Evolutionary conservation across 345 rosid genomes (phyloP).

Genomic region (Pugionium dolabratum): DNA sequence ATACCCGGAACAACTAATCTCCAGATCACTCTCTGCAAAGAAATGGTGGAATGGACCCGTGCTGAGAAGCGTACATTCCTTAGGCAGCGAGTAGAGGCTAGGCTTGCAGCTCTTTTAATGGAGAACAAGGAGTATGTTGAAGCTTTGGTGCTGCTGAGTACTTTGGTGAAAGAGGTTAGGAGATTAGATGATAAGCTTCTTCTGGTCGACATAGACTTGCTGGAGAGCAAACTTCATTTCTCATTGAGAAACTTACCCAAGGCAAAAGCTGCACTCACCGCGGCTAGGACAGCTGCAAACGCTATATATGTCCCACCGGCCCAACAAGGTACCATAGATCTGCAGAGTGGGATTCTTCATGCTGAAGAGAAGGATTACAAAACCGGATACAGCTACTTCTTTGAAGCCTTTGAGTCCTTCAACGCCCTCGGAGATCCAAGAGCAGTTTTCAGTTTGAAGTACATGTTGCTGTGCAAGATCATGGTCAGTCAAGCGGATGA

Average conservation of each 20-base stretch:
- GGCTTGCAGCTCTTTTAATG: constrained; percentile 91
- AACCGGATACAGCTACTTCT: constrained; percentile 87
- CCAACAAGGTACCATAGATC: constrained; percentile 91
- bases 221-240: constrained; percentile 94
- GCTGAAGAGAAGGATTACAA: constrained; percentile 97
- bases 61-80: constrained; percentile 92
- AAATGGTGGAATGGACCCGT: constrained; percentile 91
- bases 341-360: constrained; percentile 94
- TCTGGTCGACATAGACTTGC: constrained; percentile 85
- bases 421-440: constrained; percentile 82
- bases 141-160: constrained; percentile 68
- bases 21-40: constrained; percentile 86
- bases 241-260: constrained; percentile 88
- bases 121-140: constrained; percentile 79
- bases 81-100: constrained; percentile 92
- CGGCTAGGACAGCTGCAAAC: constrained; percentile 96
- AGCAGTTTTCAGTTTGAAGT: constrained; percentile 83
- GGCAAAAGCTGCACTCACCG: constrained; percentile 98
- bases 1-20: constrained; percentile 87
- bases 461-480: constrained; percentile 86
- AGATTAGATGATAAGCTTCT: constrained; percentile 94
- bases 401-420: constrained; percentile 90
- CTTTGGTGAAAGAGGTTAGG: constrained; percentile 88
- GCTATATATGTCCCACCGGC: constrained; percentile 95
- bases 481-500: constrained; percentile 97